Evolutionary conservation across 2,329 filamentous ascomycete species (phyloP).

Genomic region (Sporothrix pallida): DNA sequence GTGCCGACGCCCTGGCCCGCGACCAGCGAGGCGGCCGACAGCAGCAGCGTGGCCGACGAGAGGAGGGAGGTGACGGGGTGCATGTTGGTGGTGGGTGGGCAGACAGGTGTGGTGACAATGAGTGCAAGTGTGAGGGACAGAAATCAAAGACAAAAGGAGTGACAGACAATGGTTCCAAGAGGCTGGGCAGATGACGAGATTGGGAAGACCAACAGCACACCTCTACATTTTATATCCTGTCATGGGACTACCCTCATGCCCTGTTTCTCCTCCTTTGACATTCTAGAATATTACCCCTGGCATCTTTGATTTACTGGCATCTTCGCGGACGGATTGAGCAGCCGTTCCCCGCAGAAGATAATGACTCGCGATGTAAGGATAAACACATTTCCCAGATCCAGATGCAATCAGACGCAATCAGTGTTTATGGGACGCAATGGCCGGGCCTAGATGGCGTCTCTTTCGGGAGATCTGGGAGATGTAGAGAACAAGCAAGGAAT

Average conservation of each 20-base stretch:
- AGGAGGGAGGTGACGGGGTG: constrained; percentile 9
- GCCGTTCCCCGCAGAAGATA: constrained; percentile 6
- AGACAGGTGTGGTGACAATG: neutral
- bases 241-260: neutral
- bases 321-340: neutral
- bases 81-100: neutral
- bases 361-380: neutral
- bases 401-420: too few relatives aligned
- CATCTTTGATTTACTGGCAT: too few relatives aligned
- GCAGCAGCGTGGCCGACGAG: constrained; percentile 27
- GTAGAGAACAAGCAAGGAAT: neutral
- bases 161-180: neutral
- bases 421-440: neutral
- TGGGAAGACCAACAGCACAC: constrained; percentile 10
- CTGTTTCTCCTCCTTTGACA: neutral
- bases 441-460: constrained; percentile 11
- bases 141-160: neutral
- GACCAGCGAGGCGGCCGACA: constrained; percentile 18
- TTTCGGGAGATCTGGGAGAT: neutral
- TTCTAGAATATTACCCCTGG: neutral
- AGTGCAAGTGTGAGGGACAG: too few relatives aligned
- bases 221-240: constrained; percentile 10
- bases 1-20: constrained; percentile 56
- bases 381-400: neutral
- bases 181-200: neutral